Evolutionary conservation across 2,329 filamentous ascomycete genomes (phyloP), one percentile per base, ranked within the genome.

Genomic region (Sclerotinia minor): DNA sequence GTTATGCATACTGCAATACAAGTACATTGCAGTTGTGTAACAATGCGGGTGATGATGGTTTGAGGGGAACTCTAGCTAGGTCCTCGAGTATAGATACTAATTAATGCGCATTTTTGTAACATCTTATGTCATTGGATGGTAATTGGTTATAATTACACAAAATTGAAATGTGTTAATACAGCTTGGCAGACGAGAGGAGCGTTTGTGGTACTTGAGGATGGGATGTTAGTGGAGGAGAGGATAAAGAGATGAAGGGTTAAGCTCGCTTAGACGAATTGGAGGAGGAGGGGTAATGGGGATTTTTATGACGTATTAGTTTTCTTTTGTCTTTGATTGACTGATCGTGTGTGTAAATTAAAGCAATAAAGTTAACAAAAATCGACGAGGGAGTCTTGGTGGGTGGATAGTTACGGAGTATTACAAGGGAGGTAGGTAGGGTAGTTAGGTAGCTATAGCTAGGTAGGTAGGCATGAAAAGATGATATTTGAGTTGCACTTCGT

Each of bases 231-330:
- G 59, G 59, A 38, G n/a, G n/a, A 19, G 21, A 41, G n/a, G 59
- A 63, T 32, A 63, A 63, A 63, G 59, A 17, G 26, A 15, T 63
- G 8, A 45, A 41, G 29, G 29, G 19, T 5, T 5, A 38, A 63
- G n/a, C 45, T 52, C 45, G 32, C 59, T 50, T 26, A 17, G 45
- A 38, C 45, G 59, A 63, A 63, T 63, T 45, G 59, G 45, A 63
- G 45, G 38, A 50, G 59, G 59, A 29, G 35, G 2, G 45, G 38
- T 21, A 29, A n/a, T n/a, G 45, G 59, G 45, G 45, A 50, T 63
- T 61, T 63, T 5, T 24, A 63, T 63, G 59, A 63, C 45, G 59
- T 63, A 50, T 38, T 21, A 19, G 21, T 38, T 19, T 50, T 19
- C 6, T 5, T 35, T 8, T 35, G 35, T 35, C 15, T 11, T 61